Evolutionary conservation across 257 asterid genomes (phyloP).

Genomic region (Scutellaria barbata): DNA sequence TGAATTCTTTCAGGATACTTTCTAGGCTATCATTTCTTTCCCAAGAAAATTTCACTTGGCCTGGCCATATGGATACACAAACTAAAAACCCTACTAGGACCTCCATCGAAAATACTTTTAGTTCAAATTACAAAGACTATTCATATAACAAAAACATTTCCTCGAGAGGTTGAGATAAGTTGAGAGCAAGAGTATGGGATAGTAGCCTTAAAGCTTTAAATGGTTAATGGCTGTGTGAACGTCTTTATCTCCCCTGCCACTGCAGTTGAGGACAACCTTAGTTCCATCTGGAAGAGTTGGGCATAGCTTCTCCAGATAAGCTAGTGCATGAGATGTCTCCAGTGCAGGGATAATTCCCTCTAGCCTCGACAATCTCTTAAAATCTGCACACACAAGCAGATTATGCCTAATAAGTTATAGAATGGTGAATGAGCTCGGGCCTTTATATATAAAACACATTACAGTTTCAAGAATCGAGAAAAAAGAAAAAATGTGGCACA

Average conservation of each 20-base stretch:
- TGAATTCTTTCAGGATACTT: too few relatives aligned
- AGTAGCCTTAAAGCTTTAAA: conserved; percentile 49
- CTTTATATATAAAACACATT: too few relatives aligned
- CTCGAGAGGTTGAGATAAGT: neutral
- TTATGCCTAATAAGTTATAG: neutral
- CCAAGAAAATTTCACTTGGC: too few relatives aligned
- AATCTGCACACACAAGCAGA: conserved; percentile 58
- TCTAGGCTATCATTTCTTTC: too few relatives aligned
- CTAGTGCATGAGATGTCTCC: conserved; percentile 95
- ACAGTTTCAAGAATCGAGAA: neutral
- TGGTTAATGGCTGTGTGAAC: conserved; percentile 78
- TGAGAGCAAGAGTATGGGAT: neutral
- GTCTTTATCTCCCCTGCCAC: conserved; percentile 97
- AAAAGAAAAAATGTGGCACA: too few relatives aligned
- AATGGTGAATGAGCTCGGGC: too few relatives aligned
- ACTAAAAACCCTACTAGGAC: too few relatives aligned
- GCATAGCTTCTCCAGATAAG: conserved; percentile 84
- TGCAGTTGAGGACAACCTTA: conserved; percentile 87
- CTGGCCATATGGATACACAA: too few relatives aligned
- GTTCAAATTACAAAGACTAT: conserved; percentile 8
- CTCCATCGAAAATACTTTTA: neutral
- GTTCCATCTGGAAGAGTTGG: conserved; percentile 75
- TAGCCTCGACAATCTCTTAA: conserved; percentile 73
- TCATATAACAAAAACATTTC: conserved; percentile 25
- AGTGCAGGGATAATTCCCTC: conserved; percentile 96